Conservation (phyloP, 2,329 filamentous ascomycete genomes). For the Mycocentrospora acerina region DNA sequence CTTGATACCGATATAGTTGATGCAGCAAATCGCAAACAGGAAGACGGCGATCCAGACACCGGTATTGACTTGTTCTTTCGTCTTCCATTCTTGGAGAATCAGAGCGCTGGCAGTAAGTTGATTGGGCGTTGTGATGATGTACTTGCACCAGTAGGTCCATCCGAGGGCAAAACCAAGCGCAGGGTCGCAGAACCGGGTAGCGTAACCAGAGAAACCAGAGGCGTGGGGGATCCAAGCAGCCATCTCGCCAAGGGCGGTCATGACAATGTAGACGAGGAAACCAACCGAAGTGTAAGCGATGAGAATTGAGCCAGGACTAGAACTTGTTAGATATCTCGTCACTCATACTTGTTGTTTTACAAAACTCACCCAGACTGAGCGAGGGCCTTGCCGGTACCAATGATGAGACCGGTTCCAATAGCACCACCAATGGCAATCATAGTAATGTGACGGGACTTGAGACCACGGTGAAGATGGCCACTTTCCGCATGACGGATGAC, state of each 20-base stretch:
- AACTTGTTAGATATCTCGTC: conserved; percentile 13
- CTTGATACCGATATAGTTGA: conserved; percentile 60
- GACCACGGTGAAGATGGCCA: conserved; percentile 52
- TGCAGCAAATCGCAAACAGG: conserved; percentile 45
- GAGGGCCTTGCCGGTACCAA: conserved; percentile 60
- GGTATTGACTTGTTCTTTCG: conserved; percentile 66
- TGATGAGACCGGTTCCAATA: conserved; percentile 71
- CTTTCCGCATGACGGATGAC: conserved; percentile 29
- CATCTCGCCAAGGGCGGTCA: conserved; percentile 83
- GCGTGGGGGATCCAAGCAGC: conserved; percentile 77
- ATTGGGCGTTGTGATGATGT: conserved; percentile 83
- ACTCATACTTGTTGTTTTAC: not conserved
- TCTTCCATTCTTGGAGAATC: conserved; percentile 77
- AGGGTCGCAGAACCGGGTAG: conserved; percentile 75
- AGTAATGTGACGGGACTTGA: conserved; percentile 57
- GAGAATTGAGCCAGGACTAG: conserved; percentile 65
- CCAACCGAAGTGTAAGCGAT: conserved; percentile 72
- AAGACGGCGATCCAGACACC: conserved; percentile 74
- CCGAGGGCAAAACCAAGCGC: conserved; percentile 78
- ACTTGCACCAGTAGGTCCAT: conserved; percentile 65
- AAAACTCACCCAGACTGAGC: conserved; percentile 47
- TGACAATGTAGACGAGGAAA: conserved; percentile 75
- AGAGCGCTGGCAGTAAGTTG: conserved; percentile 79
- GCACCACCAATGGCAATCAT: conserved; percentile 75
- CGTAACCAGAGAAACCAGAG: conserved; percentile 80